Evolutionary conservation across 1,139 yeast genomes (phyloP), one percentile per base, ranked within the genome.

Genomic region (Candida sojae): DNA sequence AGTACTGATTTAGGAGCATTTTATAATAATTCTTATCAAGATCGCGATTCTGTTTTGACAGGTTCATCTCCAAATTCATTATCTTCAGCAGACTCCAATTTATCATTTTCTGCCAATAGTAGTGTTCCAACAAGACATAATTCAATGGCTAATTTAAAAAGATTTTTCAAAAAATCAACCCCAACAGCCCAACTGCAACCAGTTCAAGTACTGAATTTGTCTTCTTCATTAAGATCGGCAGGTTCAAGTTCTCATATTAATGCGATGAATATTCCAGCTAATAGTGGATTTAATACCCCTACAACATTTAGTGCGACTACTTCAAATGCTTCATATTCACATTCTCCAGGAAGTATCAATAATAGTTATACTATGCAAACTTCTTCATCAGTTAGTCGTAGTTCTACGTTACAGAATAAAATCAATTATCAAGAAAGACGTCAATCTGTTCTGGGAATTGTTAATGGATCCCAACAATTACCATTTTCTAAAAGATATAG

Each of bases 401-500:
- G 70, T 8, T 54, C 64, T 5, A 57, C 66, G 4, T 56, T 66
- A 38, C 73, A 66, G 46, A 66, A 65, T 49, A 67, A 68, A 47
- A 62, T 66, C 43, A 65, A 59, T 42, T 69, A 66, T 45, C 67
- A 62, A 46, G 79, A 73, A 49, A 61, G 79, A 49, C 62, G 75
- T 48, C 72, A 71, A 8, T 71, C 77, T 4, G 75, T 73, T 11
- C 68, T 70, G 43, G 63, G 64, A 1, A 48, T 68, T 13, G 57
- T 70, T 17, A 60, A 59, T 44, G 48, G 46, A 11, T 74, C 53
- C 12, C 75, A 68, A 44, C 72, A 64, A 48, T 56, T 74, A 35
- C 83, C 96, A 2, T 82, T 86, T 53, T 79, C 88, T 23, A 89
- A 87, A 61, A 75, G 92, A 53, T 92, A 91, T 11, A 83, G 90